Percentiles rank a stretch among this genome's conserved stretches.
Conservation (phyloP, 768 basidiomycete genomes). For the Boletus sp. region DNA sequence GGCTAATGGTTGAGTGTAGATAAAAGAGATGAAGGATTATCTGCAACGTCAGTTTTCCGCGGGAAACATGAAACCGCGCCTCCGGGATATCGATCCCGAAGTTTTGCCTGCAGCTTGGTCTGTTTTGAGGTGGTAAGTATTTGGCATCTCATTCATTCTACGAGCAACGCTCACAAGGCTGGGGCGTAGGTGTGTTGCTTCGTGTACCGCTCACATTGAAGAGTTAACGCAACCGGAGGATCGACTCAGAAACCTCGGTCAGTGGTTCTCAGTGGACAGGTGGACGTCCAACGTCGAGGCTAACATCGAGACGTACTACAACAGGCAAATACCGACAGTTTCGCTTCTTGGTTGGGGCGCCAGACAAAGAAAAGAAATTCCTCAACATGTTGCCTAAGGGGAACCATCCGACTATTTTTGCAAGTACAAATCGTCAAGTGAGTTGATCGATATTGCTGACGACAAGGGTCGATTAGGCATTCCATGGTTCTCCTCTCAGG, state of each 20-base stretch:
- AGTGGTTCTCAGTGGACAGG: background rate
- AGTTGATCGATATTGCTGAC: background rate
- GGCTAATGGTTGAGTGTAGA: slow-evolving; percentile 30
- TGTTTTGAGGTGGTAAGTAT: slow-evolving; percentile 55
- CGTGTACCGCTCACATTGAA: slow-evolving; percentile 70
- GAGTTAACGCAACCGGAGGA: slow-evolving; percentile 57
- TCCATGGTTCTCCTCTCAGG: slow-evolving; percentile 61
- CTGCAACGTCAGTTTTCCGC: slow-evolving; percentile 48
- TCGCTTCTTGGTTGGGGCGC: slow-evolving; percentile 67
- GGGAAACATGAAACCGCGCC: slow-evolving; percentile 52
- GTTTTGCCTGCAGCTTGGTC: slow-evolving; percentile 64
- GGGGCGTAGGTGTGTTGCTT: slow-evolving; percentile 59
- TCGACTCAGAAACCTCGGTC: slow-evolving; percentile 53
- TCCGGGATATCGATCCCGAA: slow-evolving; percentile 48
- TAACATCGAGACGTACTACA: background rate
- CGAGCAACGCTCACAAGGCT: background rate
- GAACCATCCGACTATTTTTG: slow-evolving; percentile 29
- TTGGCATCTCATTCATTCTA: background rate
- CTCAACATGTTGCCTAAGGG: slow-evolving; percentile 42
- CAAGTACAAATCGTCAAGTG: background rate
- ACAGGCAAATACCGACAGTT: slow-evolving; percentile 45
- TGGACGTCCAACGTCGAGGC: background rate
- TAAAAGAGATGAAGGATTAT: slow-evolving; percentile 57
- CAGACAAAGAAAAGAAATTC: slow-evolving; percentile 70
- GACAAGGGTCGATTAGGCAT: slow-evolving; percentile 43